Evolutionary conservation across 768 basidiomycete genomes (phyloP), one percentile per base, ranked within the genome.

Genomic region (Saitozyma sp.): DNA sequence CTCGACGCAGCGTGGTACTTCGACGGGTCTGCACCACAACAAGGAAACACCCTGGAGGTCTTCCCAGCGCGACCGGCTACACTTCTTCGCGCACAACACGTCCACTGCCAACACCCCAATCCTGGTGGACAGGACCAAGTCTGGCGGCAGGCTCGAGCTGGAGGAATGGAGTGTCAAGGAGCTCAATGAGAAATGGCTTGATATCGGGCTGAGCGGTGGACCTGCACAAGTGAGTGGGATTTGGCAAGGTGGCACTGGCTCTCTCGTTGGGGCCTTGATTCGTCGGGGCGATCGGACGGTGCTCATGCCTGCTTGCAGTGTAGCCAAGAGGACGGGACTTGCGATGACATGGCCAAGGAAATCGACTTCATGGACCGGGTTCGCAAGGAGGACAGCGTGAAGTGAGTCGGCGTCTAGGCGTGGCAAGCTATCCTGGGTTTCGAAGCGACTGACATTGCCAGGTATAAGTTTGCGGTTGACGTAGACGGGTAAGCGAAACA

Each of bases 401-500:
- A 70, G 71, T 71, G 60, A 61, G 70, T 61, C 1, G 7, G 39
- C 39, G 19, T n/a, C 17, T 11, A 17, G 45, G 16, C 51, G 3
- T 37, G 51, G 13, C 16, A n/a, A 37, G 51, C 14, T 7, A 29
- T 46, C 45, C 13, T n/a, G 39, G 37, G 29, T 38, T 39, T n/a
- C 5, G 29, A 45, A 51, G 11, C 19, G 37, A 38, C 46, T 20
- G 40, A 49, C 37, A n/a, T 46, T 56, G 48, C 20, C 20, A 74
- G 73, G 61, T 77, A 68, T 58, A 69, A 71, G 64, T 77, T 65
- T 51, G 67, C 68, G 4, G 52, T 77, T 38, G 76, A 77, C 51
- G 63, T 77, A 5, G 76, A 77, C 46, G 76, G 72, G 66, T 70
- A 45, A 60, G 69, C 59, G 40, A n/a, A n/a, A n/a, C 29, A 48